Base-by-base conservation (phyloP, 2,329 filamentous ascomycete genomes). In the Hymenoscyphus infarciens region DNA sequence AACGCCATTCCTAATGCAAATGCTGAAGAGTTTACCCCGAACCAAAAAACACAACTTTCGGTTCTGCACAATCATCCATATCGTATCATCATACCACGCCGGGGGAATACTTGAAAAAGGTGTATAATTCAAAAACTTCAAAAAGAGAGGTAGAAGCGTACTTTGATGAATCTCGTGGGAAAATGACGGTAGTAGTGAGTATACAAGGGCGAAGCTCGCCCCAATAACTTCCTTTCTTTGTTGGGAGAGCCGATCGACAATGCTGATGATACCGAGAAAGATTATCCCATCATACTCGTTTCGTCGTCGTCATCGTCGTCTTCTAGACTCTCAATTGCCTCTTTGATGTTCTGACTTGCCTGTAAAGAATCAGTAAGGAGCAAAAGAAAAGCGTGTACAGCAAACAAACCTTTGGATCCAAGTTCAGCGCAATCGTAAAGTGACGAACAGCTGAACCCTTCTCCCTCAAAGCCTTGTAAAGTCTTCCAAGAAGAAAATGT, bases 341-440 rank as follows among this genome's bases (percentile, higher is more conserved):
- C 92, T 77, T 98, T 99, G 77, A 99, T 97, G 75, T 92, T 89
- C 66, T 91, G 89, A 68, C 91, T 92, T 70, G 94, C 92, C 93
- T 97, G 55, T 60, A 67, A 58, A 15, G 39, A 38, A 57, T 68
- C 63, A 69, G 56, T 38, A 55, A 62, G 25, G 8, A 27, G 45
- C 61, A 25, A 7, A 56, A 57, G 19, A 62, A 65, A 69, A 54
- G 33, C 15, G 27, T 22, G 22, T 52, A 64, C 55, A 56, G 22
- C 19, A 52, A 52, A 74, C 82, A 74, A 81, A 96, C 94, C 87
- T 98, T 98, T 33, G 94, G 95, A 80, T 99, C 95, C 72, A 99
- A 79, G 76, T 97, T 97, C 73, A 98, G 80, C 19, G 95, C 95
- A 75, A 93, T 94, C 6, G 95, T 99, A 74, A 96, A 96, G 75